Evolutionary conservation across 2,329 filamentous ascomycete species (phyloP), one percentile per base, ranked within the genome.

Genomic region (Cladosporium austrohemisphaericum): DNA sequence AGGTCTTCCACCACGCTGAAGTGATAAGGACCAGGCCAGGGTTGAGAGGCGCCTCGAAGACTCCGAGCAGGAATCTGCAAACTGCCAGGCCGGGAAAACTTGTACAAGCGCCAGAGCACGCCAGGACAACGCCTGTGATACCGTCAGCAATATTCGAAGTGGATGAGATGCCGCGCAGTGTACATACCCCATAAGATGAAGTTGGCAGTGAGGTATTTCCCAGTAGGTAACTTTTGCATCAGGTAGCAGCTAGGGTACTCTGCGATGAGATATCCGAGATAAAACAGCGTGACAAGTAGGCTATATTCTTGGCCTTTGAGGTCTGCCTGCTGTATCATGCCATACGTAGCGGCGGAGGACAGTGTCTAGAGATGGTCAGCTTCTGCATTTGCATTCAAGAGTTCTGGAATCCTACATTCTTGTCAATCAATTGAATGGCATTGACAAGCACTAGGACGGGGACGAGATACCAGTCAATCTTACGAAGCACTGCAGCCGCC

Each of bases 11-110:
- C 28, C 70, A 62, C 13, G 59, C 61, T 9, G 61, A 64, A 5
- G 71, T 64, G 18, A 71, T 66, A 52, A 70, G 71, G 19, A 68
- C 64, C 44, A 66, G 67, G 5, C 68, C 70, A 0, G 68, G 68
- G 23, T 64, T 61, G 41, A 64, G 62, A n/a, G 62, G 59, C 13
- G 68, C 67, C 11, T 63, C 64, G 2, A 66, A 55, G 1, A 57
- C 55, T 36, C 68, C 67, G 6, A 72, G 62, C 33, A 70, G 55
- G 40, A 66, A 64, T 1, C 68, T 62, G 5, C 68, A 62, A 8
- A 60, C 64, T 7, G 71, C 57, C 1, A 71, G 58, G n/a, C 61
- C 59, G 10, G 55, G 48, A 49, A 65, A 70, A 25, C 55, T 62
- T 18, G 64, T 61, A 29, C 64, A 65, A 2, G 62, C 64, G 3